phyloP scores from a whole-genome alignment of 768 basidiomycete genomes.

The Lactifluus rugatus region DNA sequence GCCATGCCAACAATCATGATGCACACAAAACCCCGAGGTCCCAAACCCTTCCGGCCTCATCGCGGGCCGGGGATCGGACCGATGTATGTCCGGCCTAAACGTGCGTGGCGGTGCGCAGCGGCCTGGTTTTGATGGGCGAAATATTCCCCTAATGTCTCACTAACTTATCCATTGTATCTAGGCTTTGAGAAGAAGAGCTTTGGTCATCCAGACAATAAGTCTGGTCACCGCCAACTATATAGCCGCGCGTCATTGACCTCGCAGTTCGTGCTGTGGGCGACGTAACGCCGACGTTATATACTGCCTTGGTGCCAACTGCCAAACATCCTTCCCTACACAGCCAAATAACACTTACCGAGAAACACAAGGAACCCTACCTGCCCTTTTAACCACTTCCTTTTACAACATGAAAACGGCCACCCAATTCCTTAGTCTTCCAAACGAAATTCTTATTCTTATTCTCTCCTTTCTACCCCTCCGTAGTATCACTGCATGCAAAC shows the following conservation, averaged over 20 bases:
- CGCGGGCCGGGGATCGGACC: too few species aligned
- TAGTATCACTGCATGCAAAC: background rate
- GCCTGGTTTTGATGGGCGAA: background rate
- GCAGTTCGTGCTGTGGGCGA: background rate
- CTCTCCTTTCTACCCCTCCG: background rate
- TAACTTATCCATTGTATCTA: background rate
- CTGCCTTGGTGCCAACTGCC: background rate
- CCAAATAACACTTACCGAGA: background rate
- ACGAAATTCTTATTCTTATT: conserved; percentile 3
- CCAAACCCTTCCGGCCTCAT: too few species aligned
- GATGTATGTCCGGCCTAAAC: too few species aligned
- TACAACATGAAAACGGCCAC: background rate
- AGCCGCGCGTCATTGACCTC: background rate
- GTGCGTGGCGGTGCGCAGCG: too few species aligned
- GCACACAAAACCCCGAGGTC: too few species aligned
- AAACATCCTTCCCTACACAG: background rate
- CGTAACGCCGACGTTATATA: background rate
- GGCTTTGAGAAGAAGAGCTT: background rate
- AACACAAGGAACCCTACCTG: background rate
- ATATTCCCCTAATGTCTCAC: background rate
- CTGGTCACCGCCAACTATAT: background rate
- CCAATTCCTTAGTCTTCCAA: conserved; percentile 3
- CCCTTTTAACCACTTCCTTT: background rate
- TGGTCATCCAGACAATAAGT: background rate
- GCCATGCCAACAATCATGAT: too few species aligned